Base-by-base conservation (phyloP, 202 grass and related monocot genomes). In the Dendrocalamus latiflorus region DNA sequence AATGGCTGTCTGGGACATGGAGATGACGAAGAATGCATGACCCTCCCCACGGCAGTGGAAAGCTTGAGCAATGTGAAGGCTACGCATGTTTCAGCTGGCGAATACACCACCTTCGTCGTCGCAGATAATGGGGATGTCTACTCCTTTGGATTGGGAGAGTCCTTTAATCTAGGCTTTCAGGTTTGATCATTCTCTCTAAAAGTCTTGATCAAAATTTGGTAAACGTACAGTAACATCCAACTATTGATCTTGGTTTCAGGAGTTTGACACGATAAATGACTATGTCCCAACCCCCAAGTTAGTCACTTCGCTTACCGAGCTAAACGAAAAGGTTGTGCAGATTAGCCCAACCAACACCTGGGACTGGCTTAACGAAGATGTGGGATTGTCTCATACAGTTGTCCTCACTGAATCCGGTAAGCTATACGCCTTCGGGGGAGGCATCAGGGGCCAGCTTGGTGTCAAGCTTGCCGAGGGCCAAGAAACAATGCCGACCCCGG, bases 381-480 rank as follows among this genome's bases (percentile, higher is more conserved):
- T 5, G 20, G 68, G 44, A 37, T 43, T 21, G 33, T 21, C 59
- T n/a, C 91, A 91, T 25, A 87, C 91, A 4, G 34, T 89, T 43
- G 91, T 43, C 44, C 86, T 94, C 48, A 82, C 88, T 11, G 73
- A 87, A 61, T 84, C 91, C 0, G 89, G 77, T 22, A 94, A 84
- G 72, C 3, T 94, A n/a, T 94, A 85, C 18, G 65, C 92, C 6
- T 89, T 91, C 1, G 92, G 92, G 30, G 72, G 12, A 20, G 83
- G 83, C 16, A 34, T 4, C 22, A 72, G 67, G 13, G 89, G 91
- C 1, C 89, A 94, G 83, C 91, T 94, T 47, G 91, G 92, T 14
- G 8, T 85, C 28, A 90, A 89, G 78, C 76, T 91, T 60, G 68
- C 51, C 7, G 80, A 79, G 20, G 83, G 66, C 20, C 38, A 85